Base-by-base conservation (phyloP, 2,329 filamentous ascomycete species). In the Apiospora phragmitis region DNA sequence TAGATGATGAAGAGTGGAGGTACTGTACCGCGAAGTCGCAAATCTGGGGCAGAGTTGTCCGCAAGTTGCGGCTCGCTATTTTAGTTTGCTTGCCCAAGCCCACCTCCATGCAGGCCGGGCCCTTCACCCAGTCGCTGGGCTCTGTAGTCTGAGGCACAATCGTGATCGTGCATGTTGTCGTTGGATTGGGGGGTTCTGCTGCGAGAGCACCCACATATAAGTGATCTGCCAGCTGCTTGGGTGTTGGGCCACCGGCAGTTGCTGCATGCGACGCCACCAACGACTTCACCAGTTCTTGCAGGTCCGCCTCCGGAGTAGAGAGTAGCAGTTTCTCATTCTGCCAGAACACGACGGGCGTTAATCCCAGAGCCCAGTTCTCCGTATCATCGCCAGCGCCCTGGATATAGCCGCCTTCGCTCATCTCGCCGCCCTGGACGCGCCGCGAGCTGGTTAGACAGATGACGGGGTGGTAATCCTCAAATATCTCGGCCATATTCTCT, bases 311-410 rank as follows among this genome's bases (percentile, higher is more conserved):
- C 0, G 87, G 77, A 0, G 91, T 87, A 0, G 80, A 80, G 26
- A 97, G 83, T 14, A 98, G 83, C 7, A 78, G 49, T 0, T 88
- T 83, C 55, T 83, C 84, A 75, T 97, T 85, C 2, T 81, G 81
- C 96, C 96, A 99, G 81, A 97, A 99, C 0, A 95, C 73, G 0
- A 84, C 79, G 0, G 95, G 90, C 0, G 93, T 96, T 21, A 98
- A 87, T 0, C 94, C 94, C 29, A 88, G 84, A 1, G 94, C 92
- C 96, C 96, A 99, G 75, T 93, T 94, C 84, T 99, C 96, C 16
- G 93, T 94, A 79, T 99, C 96, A 80, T 99, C 96, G 2, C 93
- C 96, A 0, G 95, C 95, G 68, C 96, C 96, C 81, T 98, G 96
- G 71, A 99, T 92, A 78, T 99, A 99, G 7, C 91, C 91, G 3